A percentile compares a stretch with the other conserved stretches of the same genome.
These are phyloP conservation scores for Leptographium wingfieldii DNA, from an alignment of 2,329 filamentous ascomycete genomes.

Conservation along the genomic window DNA sequence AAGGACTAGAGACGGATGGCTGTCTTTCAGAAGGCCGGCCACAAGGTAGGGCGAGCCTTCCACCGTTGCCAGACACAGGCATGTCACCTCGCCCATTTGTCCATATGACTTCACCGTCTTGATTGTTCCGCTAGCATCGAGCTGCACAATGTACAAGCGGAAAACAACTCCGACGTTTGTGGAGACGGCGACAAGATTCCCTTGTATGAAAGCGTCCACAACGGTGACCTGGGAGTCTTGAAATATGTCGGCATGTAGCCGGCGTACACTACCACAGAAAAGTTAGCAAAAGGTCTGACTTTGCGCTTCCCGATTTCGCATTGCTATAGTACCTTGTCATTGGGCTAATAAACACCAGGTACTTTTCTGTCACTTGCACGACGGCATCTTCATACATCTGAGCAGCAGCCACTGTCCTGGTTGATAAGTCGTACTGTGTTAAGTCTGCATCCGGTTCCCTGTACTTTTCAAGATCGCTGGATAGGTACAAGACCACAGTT, in stretches of 20 bases:
- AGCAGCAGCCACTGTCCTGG: slow-evolving; percentile 36
- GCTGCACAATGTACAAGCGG: slow-evolving; percentile 25
- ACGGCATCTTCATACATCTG: slow-evolving; percentile 24
- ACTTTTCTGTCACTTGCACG: slow-evolving; percentile 42
- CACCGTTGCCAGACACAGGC: slow-evolving; percentile 24
- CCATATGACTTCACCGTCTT: slow-evolving; percentile 19
- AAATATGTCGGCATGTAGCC: slow-evolving; percentile 3
- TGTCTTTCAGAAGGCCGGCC: slow-evolving; percentile 22
- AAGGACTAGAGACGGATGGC: slow-evolving; percentile 21
- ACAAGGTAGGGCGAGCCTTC: slow-evolving; percentile 17
- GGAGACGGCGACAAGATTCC: slow-evolving; percentile 29
- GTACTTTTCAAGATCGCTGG: slow-evolving; percentile 32
- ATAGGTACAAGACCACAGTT: slow-evolving; percentile 35
- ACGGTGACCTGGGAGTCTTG: slow-evolving; percentile 13
- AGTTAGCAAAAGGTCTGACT: background rate
- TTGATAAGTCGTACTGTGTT: slow-evolving; percentile 37
- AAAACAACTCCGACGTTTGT: slow-evolving; percentile 24
- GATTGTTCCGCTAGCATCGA: slow-evolving; percentile 18
- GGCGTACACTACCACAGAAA: slow-evolving; percentile 1
- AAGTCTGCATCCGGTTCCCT: slow-evolving; percentile 27
- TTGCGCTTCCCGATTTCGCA: background rate
- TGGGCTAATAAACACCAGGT: slow-evolving; percentile 26
- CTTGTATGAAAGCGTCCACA: slow-evolving; percentile 29
- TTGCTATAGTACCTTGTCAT: slow-evolving; percentile 22
- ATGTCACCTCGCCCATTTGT: slow-evolving; percentile 36